Percentiles rank a stretch among this genome's conserved stretches.
phyloP scores from a whole-genome alignment of 768 basidiomycete species.

The Xerocomus spinulosus region DNA sequence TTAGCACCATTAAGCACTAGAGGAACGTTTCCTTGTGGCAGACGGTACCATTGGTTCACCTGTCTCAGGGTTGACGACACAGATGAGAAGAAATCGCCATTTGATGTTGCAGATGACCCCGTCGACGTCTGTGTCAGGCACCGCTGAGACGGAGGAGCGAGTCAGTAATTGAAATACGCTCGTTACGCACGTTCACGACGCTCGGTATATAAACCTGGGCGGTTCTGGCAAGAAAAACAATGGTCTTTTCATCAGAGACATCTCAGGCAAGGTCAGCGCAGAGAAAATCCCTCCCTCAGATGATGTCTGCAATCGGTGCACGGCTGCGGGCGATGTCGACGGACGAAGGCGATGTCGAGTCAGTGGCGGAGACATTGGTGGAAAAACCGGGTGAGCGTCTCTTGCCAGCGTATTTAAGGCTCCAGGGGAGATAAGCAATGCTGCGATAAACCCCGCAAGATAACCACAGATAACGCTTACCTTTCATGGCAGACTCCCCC shows the following conservation, averaged over 20 bases:
- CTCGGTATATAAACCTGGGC: neutral
- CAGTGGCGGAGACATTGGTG: slow-evolving; percentile 10
- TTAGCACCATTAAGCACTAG: slow-evolving; percentile 16
- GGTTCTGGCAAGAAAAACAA: neutral
- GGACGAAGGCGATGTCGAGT: slow-evolving; percentile 2
- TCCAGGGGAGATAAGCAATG: slow-evolving; percentile 15
- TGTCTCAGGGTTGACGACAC: too few species aligned
- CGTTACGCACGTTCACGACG: slow-evolving; percentile 13
- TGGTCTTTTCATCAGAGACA: slow-evolving; percentile 5
- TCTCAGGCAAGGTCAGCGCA: slow-evolving; percentile 5
- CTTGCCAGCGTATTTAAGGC: slow-evolving; percentile 2
- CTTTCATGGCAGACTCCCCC: slow-evolving; percentile 23
- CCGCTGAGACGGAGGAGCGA: slow-evolving; percentile 3
- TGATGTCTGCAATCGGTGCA: slow-evolving; percentile 18
- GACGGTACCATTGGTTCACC: neutral
- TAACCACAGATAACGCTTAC: slow-evolving; percentile 15
- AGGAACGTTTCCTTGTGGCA: neutral
- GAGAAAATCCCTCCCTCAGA: slow-evolving; percentile 9
- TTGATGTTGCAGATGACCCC: too few species aligned
- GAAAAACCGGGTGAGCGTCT: slow-evolving; percentile 12
- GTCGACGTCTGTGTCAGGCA: too few species aligned
- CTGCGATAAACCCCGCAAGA: slow-evolving; percentile 17
- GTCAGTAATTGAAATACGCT: neutral
- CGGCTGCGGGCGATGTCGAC: slow-evolving; percentile 12
- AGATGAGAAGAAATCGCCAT: neutral